A percentile compares a stretch with the other conserved stretches of the same genome.
Evolutionary conservation across 768 basidiomycete genomes (phyloP).

Genomic region (Russula vinacea): DNA sequence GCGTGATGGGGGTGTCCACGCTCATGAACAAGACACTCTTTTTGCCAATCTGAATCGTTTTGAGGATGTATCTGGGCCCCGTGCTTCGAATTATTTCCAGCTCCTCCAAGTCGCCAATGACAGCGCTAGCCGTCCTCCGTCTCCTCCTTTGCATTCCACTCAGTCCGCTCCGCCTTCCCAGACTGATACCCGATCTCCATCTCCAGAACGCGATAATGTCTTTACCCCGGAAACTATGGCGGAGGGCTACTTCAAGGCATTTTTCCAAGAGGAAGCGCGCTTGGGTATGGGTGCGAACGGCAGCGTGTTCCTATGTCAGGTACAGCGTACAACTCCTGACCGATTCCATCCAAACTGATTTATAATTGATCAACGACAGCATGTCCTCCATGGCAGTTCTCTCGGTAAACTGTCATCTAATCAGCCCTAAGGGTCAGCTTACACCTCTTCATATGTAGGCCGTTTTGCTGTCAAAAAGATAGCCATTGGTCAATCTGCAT

Average conservation of each 20-base stretch:
- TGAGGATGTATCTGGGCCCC: constrained; percentile 37
- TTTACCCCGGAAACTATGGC: constrained; percentile 77
- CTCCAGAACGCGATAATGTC: constrained; percentile 29
- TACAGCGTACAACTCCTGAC: constrained; percentile 35
- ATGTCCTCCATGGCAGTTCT: constrained; percentile 82
- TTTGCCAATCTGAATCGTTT: constrained; percentile 20
- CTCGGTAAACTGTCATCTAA: constrained; percentile 52
- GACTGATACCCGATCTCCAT: constrained; percentile 34
- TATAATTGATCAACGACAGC: constrained; percentile 42
- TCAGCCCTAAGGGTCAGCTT: constrained; percentile 14
- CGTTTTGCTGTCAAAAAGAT: constrained; percentile 97
- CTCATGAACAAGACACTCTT: constrained; percentile 35
- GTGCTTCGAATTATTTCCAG: constrained; percentile 78
- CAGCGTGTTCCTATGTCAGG: constrained; percentile 84
- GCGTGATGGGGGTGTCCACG: constrained; percentile 33
- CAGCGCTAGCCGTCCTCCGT: constrained; percentile 50
- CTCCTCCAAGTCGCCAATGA: constrained; percentile 72
- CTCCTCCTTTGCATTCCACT: constrained; percentile 39
- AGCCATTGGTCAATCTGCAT: constrained; percentile 86
- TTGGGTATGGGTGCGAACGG: constrained; percentile 97
- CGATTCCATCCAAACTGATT: constrained; percentile 3
- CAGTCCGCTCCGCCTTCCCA: constrained; percentile 31
- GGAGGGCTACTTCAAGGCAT: constrained; percentile 88
- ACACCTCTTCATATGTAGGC: constrained; percentile 40
- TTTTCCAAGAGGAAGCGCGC: constrained; percentile 85